Evolutionary conservation across 2,329 filamentous ascomycete species (phyloP).

Genomic region (Acephala macrosclerotiorum): DNA sequence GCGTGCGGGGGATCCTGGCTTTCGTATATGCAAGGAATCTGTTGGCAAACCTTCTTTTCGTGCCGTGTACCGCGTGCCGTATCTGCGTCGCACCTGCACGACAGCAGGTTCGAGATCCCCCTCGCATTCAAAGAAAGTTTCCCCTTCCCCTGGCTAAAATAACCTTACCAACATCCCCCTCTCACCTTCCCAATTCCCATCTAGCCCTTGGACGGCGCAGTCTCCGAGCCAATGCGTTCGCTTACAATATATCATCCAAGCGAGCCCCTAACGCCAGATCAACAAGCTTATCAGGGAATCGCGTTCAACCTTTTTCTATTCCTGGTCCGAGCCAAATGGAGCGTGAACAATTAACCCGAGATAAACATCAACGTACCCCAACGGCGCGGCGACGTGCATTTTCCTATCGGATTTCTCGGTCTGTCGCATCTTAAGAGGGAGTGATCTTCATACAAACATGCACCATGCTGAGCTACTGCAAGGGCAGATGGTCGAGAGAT

Average conservation of each 20-base stretch:
- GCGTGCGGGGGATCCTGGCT: not conserved
- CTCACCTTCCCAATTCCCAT: constrained; percentile 4
- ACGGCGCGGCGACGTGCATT: constrained; percentile 1
- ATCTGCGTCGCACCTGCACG: not conserved
- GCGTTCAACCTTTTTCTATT: not conserved
- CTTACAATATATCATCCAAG: not conserved
- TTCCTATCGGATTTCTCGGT: not conserved
- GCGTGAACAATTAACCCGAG: constrained; percentile 8
- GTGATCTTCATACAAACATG: not conserved
- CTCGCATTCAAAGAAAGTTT: not conserved
- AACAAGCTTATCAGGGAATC: not conserved
- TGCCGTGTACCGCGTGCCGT: constrained; percentile 3
- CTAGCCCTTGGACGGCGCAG: not conserved
- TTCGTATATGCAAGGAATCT: not conserved
- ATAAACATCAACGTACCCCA: not conserved
- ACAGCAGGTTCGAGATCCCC: not conserved
- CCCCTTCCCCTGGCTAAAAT: constrained; percentile 4
- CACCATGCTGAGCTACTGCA: not conserved
- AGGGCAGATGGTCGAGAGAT: constrained; percentile 3
- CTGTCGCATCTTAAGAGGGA: not conserved
- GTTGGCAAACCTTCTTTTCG: not conserved
- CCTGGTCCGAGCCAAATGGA: constrained; percentile 1
- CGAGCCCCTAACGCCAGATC: constrained; percentile 6
- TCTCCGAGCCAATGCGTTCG: not conserved
- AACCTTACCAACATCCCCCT: not conserved